Conservation (phyloP, 257 asterid species). For the Nicotiana paniculata region DNA sequence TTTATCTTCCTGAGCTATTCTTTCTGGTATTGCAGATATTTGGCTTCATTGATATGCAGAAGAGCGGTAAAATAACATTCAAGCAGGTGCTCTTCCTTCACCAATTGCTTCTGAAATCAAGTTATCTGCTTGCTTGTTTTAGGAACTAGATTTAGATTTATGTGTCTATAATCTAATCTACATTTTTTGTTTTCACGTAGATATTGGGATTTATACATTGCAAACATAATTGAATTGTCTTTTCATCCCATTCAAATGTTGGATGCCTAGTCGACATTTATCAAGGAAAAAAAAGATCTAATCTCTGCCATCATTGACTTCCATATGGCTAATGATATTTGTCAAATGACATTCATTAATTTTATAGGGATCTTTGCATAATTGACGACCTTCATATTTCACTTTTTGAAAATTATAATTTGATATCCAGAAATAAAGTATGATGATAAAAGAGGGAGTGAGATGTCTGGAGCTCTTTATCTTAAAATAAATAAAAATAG, state of each 20-base stretch:
- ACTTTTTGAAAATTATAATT: no score
- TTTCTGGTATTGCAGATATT: constrained; percentile 50
- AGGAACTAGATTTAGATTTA: background rate
- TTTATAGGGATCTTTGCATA: no score
- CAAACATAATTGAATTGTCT: no score
- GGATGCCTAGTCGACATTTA: background rate
- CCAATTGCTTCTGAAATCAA: background rate
- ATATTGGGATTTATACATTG: background rate
- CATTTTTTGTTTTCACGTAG: background rate
- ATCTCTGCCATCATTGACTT: background rate
- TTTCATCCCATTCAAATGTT: background rate
- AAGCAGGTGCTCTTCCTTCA: constrained; percentile 54
- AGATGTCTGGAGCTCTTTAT: background rate
- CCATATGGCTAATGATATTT: no score
- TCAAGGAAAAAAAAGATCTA: background rate
- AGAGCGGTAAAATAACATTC: constrained; percentile 67
- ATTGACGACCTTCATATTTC: no score
- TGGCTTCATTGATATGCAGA: constrained; percentile 64
- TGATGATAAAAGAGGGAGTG: background rate
- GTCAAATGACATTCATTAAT: background rate
- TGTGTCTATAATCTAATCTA: background rate
- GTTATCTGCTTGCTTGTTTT: background rate
- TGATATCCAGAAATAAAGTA: background rate
- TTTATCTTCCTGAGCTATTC: background rate
- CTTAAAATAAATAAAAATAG: background rate